Evolutionary conservation across 2,329 filamentous ascomycete genomes (phyloP), one percentile per base, ranked within the genome.

Genomic region (Escovopsis sp.): DNA sequence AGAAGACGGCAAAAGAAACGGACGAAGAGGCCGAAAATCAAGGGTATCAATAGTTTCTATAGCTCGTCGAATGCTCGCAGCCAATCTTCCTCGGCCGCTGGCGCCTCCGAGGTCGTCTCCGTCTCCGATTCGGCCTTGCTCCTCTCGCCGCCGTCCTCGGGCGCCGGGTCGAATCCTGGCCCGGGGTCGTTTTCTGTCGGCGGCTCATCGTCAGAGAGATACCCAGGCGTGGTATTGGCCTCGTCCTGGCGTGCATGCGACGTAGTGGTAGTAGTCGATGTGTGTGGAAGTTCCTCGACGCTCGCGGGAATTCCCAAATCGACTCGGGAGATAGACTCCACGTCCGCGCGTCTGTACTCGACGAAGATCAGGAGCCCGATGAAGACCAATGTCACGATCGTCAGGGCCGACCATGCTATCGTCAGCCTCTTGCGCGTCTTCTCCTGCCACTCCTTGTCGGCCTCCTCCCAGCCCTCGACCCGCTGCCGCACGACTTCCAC

Each of bases 391-490:
- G 64, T 55, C 32, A 70, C 45, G 8, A 66, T 56, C 19, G 64
- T 72, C 46, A 71, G 72, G 47, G 77, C 66, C 34, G 75, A 68
- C 77, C 80, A 85, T 38, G 82, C 62, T 18, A 73, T 67, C 49
- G 72, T 75, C 47, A 85, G 62, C 40, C 78, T 70, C 55, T 65
- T 68, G 47, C 76, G 65, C n/a, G 77, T 82, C 52, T 68, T 75
- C 52, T 82, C 77, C 59, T 83, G 75, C 69, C 79, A 81, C 52
- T 77, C 74, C 39, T 65, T 67, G 58, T 87, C 82, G 2, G 73
- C 70, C 43, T 67, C 68, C 56, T 84, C 80, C 71, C 81, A 84
- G 26, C 66, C 64, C 55, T 83, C 79, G 12, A 88, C 75, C 7
- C 75, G 69, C 43, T 70, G 62, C 40, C 75, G 69, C 11, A 85